phyloP scores from a whole-genome alignment of 2,329 filamentous ascomycete species.

The Hypoxylon sp. region DNA sequence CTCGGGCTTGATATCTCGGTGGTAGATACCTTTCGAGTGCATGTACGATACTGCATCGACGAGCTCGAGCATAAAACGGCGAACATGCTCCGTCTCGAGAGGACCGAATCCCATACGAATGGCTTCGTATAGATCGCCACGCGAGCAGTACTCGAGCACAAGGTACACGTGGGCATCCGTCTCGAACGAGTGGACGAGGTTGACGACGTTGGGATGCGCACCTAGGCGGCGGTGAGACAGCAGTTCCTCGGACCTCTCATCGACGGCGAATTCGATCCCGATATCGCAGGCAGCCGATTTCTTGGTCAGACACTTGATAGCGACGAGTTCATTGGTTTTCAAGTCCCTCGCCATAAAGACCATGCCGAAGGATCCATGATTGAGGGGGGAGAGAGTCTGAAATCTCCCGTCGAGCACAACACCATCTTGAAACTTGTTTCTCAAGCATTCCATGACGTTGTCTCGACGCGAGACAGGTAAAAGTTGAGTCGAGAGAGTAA shows the following conservation, averaged over 20 bases:
- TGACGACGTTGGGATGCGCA: conserved; percentile 90
- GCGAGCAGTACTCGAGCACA: conserved; percentile 93
- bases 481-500: conserved; percentile 39
- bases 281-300: conserved; percentile 67
- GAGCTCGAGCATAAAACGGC: conserved; percentile 95
- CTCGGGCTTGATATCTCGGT: conserved; percentile 98
- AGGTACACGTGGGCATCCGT: conserved; percentile 89
- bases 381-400: conserved; percentile 89
- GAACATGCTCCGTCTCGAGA: conserved; percentile 93
- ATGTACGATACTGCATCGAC: conserved; percentile 89
- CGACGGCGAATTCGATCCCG: conserved; percentile 72
- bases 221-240: conserved; percentile 81
- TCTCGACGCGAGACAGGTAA: conserved; percentile 48
- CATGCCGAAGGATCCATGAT: conserved; percentile 98
- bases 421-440: conserved; percentile 80
- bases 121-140: conserved; percentile 96
- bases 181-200: conserved; percentile 89
- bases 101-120: conserved; percentile 90
- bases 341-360: conserved; percentile 91
- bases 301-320: conserved; percentile 97
- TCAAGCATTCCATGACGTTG: conserved; percentile 80
- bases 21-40: conserved; percentile 89
- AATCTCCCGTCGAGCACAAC: conserved; percentile 89
- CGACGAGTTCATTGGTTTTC: conserved; percentile 79
- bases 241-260: conserved; percentile 84